Conservation (phyloP, 495 filamentous ascomycete genomes). For the Bryoglossum gracile region DNA sequence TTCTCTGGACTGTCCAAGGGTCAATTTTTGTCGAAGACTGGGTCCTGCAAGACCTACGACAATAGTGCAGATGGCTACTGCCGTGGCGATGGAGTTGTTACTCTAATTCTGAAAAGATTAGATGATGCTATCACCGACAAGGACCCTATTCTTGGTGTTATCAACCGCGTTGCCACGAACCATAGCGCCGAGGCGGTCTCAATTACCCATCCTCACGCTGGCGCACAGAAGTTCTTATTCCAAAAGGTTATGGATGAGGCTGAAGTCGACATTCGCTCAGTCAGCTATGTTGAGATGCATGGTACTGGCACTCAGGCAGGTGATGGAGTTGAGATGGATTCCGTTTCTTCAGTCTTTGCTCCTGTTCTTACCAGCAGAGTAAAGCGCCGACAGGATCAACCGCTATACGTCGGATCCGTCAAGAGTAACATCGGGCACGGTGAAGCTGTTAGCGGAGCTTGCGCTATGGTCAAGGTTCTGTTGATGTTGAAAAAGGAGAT, state of each 20-base stretch:
- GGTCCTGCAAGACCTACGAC: constrained; percentile 40
- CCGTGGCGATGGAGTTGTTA: constrained; percentile 63
- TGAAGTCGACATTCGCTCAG: constrained; percentile 59
- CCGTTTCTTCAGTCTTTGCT: constrained; percentile 76
- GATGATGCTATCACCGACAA: constrained; percentile 69
- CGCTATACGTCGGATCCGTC: constrained; percentile 72
- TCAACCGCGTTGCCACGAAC: constrained; percentile 62
- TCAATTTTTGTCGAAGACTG: constrained; percentile 37
- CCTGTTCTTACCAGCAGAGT: constrained; percentile 42
- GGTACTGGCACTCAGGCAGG: constrained; percentile 81
- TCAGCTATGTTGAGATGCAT: constrained; percentile 83
- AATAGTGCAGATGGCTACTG: constrained; percentile 63
- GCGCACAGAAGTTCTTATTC: constrained; percentile 22
- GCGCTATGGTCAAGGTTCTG: constrained; percentile 70
- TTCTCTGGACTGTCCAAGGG: constrained; percentile 69
- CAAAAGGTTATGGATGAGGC: constrained; percentile 65
- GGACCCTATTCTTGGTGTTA: constrained; percentile 63
- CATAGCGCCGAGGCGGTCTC: constrained; percentile 68
- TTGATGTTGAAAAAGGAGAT: constrained; percentile 71
- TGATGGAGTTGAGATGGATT: constrained; percentile 69
- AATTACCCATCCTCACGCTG: constrained; percentile 71
- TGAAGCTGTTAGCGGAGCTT: constrained; percentile 82
- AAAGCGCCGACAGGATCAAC: constrained; percentile 56
- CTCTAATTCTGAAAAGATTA: constrained; percentile 65
- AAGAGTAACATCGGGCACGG: constrained; percentile 89